Base-by-base conservation (phyloP, 768 basidiomycete species). In the Kwoniella botswanensis region DNA sequence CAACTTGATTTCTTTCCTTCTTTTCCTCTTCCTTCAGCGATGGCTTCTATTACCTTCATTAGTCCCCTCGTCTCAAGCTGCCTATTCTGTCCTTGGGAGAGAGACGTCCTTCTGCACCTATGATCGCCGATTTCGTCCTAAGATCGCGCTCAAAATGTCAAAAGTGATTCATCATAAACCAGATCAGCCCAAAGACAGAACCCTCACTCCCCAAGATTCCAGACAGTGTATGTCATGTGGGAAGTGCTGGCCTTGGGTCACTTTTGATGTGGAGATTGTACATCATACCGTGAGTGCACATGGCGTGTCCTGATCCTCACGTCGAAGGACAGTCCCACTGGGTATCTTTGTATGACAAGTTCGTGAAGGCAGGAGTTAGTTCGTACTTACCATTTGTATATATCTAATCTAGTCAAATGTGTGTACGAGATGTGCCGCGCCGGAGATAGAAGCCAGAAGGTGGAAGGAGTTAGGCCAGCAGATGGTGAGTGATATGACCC, bases 201-300 rank as follows among this genome's bases (percentile, higher is more conserved):
- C 17, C 7, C 46, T 46, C 18, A 21, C 59, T 7, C 42, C 59
- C n/a, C 11, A 7, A 9, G 59, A 61, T 43, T 61, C 42, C 18
- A 65, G 18, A 57, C 54, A 65, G n/a, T 65, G 64, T 57, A 65
- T 65, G 18, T 65, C 64, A 41, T 65, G 64, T 57, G 64, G 64
- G 10, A 65, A 56, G 41, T 44, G 53, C 15, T 65, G 64, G 64
- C 64, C 64, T n/a, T 65, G 64, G 64, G 43, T 56, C 3, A 41
- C 41, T 12, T 65, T 65, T 24, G 52, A 57, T 44, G 9, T 65
- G 12, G 54, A 65, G 41, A 22, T 56, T 13, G 53, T 43, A 1
- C 64, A 57, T 56, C 64, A 56, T 15, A 56, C 64, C 3, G 64
- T 65, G 55, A 65, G 64, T 55, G n/a, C 13, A 7, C 61, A 62